Evolutionary conservation across 305 asterid species (phyloP).

Genomic region (Withania somnifera): DNA sequence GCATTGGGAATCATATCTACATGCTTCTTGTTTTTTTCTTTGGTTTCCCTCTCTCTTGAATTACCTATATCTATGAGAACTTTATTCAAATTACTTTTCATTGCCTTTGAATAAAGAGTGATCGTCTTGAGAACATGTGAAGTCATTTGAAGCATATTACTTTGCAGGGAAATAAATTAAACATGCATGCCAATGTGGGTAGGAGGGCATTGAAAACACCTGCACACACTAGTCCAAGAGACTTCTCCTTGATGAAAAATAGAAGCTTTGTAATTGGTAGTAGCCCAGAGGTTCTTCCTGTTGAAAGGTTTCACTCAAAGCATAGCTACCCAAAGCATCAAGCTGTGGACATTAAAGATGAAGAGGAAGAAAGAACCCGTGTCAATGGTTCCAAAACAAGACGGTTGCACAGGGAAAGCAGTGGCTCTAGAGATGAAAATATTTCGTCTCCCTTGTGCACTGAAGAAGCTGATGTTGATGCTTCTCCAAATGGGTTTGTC

Average conservation of each 20-base stretch:
- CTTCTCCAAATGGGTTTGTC: conserved; percentile 68
- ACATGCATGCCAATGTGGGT: conserved; percentile 24
- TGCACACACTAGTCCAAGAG: conserved; percentile 48
- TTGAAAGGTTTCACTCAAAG: conserved; percentile 26
- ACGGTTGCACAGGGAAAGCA: conserved; percentile 41
- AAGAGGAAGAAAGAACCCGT: conserved; percentile 39
- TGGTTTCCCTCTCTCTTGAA: neutral
- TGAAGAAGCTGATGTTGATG: conserved; percentile 52
- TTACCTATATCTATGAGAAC: neutral
- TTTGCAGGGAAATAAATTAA: conserved; percentile 41
- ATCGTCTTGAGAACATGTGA: neutral
- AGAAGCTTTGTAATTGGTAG: conserved; percentile 23
- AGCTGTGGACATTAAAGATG: conserved; percentile 20
- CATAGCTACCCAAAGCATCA: conserved; percentile 20
- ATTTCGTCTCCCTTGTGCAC: conserved; percentile 41
- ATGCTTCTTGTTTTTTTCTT: neutral
- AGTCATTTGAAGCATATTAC: conserved; percentile 7
- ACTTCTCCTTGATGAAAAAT: conserved; percentile 30
- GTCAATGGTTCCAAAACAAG: conserved; percentile 38
- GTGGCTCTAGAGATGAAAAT: conserved; percentile 47
- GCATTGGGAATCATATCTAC: neutral
- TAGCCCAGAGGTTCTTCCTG: conserved; percentile 37
- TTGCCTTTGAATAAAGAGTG: neutral
- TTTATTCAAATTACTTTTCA: neutral
- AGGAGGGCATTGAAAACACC: conserved; percentile 34